Evolutionary conservation across 2,329 filamentous ascomycete species (phyloP).

Genomic region (Samsoniella hepiali): DNA sequence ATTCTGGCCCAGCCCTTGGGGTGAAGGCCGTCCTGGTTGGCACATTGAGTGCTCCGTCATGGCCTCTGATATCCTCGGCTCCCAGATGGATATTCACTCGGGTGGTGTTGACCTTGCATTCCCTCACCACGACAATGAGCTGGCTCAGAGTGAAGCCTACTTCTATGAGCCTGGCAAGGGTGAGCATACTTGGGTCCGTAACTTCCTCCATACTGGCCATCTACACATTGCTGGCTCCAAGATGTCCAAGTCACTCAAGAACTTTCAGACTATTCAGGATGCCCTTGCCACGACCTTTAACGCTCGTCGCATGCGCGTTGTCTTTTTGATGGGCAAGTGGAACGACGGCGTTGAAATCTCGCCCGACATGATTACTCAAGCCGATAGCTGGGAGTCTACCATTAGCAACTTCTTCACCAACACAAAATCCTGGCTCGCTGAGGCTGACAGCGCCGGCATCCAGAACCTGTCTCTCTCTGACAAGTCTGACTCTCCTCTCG

Average conservation of each 20-base stretch:
- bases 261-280: slow-evolving; percentile 90
- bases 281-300: slow-evolving; percentile 71
- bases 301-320: slow-evolving; percentile 73
- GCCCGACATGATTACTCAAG: slow-evolving; percentile 71
- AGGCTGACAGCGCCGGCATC: slow-evolving; percentile 38
- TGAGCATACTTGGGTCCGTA: slow-evolving; percentile 82
- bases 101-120: slow-evolving; percentile 90
- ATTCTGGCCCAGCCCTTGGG: slow-evolving; percentile 85
- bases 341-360: slow-evolving; percentile 90
- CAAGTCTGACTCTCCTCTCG: slow-evolving; percentile 31
- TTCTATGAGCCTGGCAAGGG: slow-evolving; percentile 54
- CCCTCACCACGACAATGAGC: slow-evolving; percentile 89
- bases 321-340: slow-evolving; percentile 86
- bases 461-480: slow-evolving; percentile 38
- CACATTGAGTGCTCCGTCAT: slow-evolving; percentile 97
- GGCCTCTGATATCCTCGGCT: slow-evolving; percentile 84
- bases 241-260: slow-evolving; percentile 95
- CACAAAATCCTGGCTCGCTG: slow-evolving; percentile 51
- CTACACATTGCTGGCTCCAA: slow-evolving; percentile 81
- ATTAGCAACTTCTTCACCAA: slow-evolving; percentile 65
- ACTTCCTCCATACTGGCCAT: slow-evolving; percentile 95
- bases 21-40: slow-evolving; percentile 85
- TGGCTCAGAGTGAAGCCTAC: slow-evolving; percentile 88
- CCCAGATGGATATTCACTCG: slow-evolving; percentile 87
- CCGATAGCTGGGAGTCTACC: slow-evolving; percentile 75